These are phyloP conservation scores for Chlorella ohadii DNA, from an alignment of 139 green algal genomes.

Conservation along the genomic window DNA sequence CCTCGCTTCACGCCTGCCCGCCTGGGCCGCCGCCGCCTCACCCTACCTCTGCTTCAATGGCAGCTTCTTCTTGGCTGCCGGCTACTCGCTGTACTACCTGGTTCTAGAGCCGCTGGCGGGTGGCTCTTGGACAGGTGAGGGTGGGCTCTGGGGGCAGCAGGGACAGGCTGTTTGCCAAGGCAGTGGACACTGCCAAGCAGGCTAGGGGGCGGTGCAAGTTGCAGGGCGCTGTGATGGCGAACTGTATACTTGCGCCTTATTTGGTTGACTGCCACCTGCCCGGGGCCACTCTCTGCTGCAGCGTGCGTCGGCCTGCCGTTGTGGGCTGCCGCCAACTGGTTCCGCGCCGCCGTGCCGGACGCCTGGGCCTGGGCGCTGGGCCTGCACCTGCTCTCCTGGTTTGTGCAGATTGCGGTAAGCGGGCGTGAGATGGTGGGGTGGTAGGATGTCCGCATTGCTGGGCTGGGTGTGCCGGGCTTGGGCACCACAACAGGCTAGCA, in stretches of 20 bases:
- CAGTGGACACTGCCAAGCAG: no score
- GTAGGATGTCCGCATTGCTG: no score
- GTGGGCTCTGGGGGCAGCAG: no score
- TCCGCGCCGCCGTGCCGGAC: slow-evolving; percentile 49
- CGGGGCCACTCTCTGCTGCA: neutral
- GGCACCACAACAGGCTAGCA: no score
- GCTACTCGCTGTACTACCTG: slow-evolving; percentile 71
- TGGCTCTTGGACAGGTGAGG: slow-evolving; percentile 61
- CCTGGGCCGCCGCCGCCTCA: slow-evolving; percentile 3
- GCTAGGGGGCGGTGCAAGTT: no score
- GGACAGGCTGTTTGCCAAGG: no score
- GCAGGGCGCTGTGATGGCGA: no score
- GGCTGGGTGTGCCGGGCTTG: no score
- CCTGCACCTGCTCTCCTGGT: slow-evolving; percentile 68
- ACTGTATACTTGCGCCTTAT: no score
- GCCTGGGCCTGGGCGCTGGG: slow-evolving; percentile 64
- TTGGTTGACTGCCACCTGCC: neutral
- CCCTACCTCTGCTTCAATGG: slow-evolving; percentile 43
- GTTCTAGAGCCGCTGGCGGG: slow-evolving; percentile 77
- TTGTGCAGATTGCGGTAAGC: slow-evolving; percentile 45
- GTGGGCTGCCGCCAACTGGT: slow-evolving; percentile 62
- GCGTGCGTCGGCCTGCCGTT: slow-evolving; percentile 64
- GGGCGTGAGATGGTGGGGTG: no score
- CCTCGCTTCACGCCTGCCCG: slow-evolving; percentile 21
- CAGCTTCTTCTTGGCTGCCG: slow-evolving; percentile 36